Conservation (phyloP, 164 flowering plant genomes). For the Euptelea pleiosperma region DNA sequence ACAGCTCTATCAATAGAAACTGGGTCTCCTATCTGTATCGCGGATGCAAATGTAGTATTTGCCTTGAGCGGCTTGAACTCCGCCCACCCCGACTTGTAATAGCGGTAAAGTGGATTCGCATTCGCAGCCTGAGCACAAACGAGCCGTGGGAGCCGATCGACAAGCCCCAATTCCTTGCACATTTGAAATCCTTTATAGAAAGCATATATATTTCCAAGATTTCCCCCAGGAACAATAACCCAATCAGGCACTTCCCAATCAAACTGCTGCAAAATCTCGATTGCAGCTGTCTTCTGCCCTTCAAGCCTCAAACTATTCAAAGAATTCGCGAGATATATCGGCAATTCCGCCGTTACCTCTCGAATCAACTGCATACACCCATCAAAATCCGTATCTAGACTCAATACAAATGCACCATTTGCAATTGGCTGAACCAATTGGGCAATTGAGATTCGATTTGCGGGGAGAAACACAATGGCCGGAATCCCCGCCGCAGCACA, state of each 20-base stretch:
- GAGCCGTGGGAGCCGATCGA: constrained; percentile 64
- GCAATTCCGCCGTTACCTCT: constrained; percentile 75
- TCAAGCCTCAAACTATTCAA: constrained; percentile 82
- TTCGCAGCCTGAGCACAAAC: constrained; percentile 93
- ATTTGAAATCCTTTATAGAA: constrained; percentile 93
- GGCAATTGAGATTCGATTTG: constrained; percentile 62
- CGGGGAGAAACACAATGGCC: constrained; percentile 68
- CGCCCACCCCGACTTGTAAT: constrained; percentile 66
- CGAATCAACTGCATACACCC: constrained; percentile 91
- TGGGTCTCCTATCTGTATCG: constrained; percentile 93
- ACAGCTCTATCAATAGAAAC: constrained; percentile 90
- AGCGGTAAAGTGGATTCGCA: constrained; percentile 78
- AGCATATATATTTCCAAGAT: constrained; percentile 84
- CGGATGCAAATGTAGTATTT: constrained; percentile 72
- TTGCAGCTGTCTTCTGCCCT: constrained; percentile 89
- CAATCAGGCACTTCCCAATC: constrained; percentile 97
- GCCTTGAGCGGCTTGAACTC: constrained; percentile 66
- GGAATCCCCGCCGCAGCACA: constrained; percentile 90
- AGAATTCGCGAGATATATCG: constrained; percentile 84
- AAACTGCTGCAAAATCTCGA: constrained; percentile 89
- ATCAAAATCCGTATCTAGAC: constrained; percentile 86
- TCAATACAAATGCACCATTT: constrained; percentile 79
- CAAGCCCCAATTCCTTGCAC: constrained; percentile 83
- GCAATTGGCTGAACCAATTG: constrained; percentile 87
- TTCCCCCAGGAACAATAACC: constrained; percentile 95